A percentile compares a stretch with the other conserved stretches of the same genome.
phyloP scores from a whole-genome alignment of 2,329 filamentous ascomycete species.

The Niveomyces coronatus region DNA sequence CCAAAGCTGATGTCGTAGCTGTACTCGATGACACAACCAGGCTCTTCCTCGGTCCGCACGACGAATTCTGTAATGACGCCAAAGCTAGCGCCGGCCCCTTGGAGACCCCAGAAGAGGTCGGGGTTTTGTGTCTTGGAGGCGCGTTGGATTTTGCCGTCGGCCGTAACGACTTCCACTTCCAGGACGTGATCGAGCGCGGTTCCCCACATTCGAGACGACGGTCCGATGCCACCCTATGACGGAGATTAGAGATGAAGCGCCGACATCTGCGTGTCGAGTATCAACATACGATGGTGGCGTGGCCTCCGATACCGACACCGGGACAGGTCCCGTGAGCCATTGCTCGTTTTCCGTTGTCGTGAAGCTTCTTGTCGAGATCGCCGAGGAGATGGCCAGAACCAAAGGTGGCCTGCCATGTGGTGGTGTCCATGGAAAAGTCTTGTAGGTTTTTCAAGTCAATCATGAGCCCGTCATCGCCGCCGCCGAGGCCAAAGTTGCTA shows the following conservation, averaged over 20 bases:
- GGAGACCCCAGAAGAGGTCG: slow-evolving; percentile 47
- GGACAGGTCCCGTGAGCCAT: slow-evolving; percentile 51
- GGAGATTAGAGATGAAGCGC: neutral
- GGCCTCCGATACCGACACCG: slow-evolving; percentile 47
- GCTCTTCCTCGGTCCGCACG: slow-evolving; percentile 44
- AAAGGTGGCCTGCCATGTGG: slow-evolving; percentile 43
- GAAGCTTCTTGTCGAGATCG: slow-evolving; percentile 39
- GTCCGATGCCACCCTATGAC: slow-evolving; percentile 40
- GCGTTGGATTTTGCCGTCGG: slow-evolving; percentile 39
- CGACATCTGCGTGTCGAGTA: neutral
- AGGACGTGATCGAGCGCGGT: slow-evolving; percentile 43
- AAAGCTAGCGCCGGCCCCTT: slow-evolving; percentile 45
- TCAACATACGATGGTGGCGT: slow-evolving; percentile 42
- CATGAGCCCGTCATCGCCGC: slow-evolving; percentile 38
- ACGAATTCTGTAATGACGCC: slow-evolving; percentile 48
- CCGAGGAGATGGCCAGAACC: slow-evolving; percentile 43
- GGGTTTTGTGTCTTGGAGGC: slow-evolving; percentile 37
- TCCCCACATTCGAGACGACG: slow-evolving; percentile 51
- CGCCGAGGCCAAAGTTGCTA: slow-evolving; percentile 36
- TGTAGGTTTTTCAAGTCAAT: slow-evolving; percentile 46
- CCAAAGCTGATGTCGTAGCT: slow-evolving; percentile 43
- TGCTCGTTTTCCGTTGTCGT: slow-evolving; percentile 42
- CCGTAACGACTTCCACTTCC: slow-evolving; percentile 45
- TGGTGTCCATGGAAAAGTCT: slow-evolving; percentile 40
- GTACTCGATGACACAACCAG: slow-evolving; percentile 47